These are phyloP conservation scores for Dentipellis fragilis DNA, from an alignment of 768 basidiomycete species.

Conservation along the genomic window DNA sequence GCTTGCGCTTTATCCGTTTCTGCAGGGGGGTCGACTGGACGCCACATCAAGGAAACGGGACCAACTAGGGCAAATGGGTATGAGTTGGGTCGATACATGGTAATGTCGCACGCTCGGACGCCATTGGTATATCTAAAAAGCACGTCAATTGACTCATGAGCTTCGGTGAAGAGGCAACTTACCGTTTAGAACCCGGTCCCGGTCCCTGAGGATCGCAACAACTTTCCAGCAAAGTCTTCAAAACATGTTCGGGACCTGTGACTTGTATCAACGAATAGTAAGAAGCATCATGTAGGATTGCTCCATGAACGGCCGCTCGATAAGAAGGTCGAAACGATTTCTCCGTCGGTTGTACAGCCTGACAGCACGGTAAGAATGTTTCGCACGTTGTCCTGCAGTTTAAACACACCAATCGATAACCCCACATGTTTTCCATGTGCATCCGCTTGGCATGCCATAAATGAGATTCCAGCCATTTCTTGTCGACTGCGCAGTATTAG, in stretches of 20 bases:
- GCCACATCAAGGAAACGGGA: conserved; percentile 71
- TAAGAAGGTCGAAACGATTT: conserved; percentile 90
- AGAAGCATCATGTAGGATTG: conserved; percentile 85
- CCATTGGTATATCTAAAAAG: conserved; percentile 52
- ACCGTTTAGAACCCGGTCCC: conserved; percentile 56
- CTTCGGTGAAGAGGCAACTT: conserved; percentile 2
- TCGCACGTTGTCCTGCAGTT: too few relatives aligned
- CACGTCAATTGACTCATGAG: background rate
- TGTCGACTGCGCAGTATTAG: conserved; percentile 46
- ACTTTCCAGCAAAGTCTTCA: conserved; percentile 40
- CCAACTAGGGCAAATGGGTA: conserved; percentile 70
- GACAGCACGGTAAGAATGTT: background rate
- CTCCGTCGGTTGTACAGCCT: conserved; percentile 84
- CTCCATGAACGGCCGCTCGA: conserved; percentile 75
- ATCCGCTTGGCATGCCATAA: conserved; percentile 97
- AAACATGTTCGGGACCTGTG: conserved; percentile 45
- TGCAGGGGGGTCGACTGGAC: conserved; percentile 20
- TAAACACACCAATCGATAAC: conserved; percentile 64
- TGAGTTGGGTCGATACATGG: conserved; percentile 46
- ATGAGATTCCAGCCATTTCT: conserved; percentile 93
- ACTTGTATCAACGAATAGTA: conserved; percentile 75
- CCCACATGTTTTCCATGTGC: conserved; percentile 91
- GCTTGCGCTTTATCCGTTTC: background rate
- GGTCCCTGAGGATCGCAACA: conserved; percentile 59
- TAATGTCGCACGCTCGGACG: conserved; percentile 52